Evolutionary conservation across 805 yeast genomes (phyloP), one percentile per base, ranked within the genome.

Genomic region (Cyberlindnera euphorbiae): DNA sequence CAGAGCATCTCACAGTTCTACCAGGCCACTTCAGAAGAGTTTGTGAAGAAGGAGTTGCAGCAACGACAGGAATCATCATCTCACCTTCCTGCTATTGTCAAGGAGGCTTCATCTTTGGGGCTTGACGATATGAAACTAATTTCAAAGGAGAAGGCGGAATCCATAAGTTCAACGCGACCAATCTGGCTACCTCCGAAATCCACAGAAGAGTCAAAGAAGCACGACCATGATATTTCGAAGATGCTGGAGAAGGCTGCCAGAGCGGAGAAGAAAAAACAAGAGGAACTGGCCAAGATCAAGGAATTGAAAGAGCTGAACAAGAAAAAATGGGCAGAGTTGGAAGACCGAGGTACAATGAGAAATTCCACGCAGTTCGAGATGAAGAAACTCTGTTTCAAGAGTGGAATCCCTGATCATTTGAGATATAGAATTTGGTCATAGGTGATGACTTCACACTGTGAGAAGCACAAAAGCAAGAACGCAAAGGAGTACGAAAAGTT

Each of bases 101-200:
- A 56, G 39, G 56, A 54, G 17, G 67, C 66, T 1, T 56, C 66
- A 23, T 54, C 52, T 12, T 52, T 56, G 15, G 70, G 70, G 4
- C 53, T 79, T 42, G 88, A 81, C 36, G 86, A 81, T 53, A 58
- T 76, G 42, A 59, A 64, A 32, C 58, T 82, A 24, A 70, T 82
- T 2, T 79, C 87, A 1, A 39, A 42, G 34, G 56, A 48, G 32
- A 51, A 52, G 33, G 40, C 44, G 15, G 40, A 50, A 5, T 46
- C 63, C 29, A 47, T 68, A 12, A 60, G 79, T 1, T 63, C 67
- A 17, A 79, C 88, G 2, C 62, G 90, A 42, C 89, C 84, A 8
- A 60, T 71, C 3, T 75, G 79, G 68, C 59, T 82, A 28, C 90
- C 93, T 1, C 86, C 88, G 28, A 82, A 82, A 53, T 58, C 73